Percentiles rank a stretch among this genome's conserved stretches.
These are phyloP conservation scores for Arctium lappa DNA, from an alignment of 129 eudicot species.

Conservation along the genomic window DNA sequence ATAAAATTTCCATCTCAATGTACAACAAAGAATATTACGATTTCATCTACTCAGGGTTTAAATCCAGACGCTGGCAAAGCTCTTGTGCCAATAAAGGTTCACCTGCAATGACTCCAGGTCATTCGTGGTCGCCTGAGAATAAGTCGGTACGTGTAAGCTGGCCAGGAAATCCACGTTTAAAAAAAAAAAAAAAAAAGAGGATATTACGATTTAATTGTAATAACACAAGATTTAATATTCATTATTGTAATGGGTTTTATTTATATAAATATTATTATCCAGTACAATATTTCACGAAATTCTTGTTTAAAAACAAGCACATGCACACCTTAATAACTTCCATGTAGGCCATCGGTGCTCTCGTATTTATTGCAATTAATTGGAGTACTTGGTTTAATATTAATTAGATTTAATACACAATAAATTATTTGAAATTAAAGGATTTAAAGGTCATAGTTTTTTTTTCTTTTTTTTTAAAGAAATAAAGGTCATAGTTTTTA, in stretches of 20 bases:
- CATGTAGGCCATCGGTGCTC: neutral
- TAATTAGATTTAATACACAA: neutral
- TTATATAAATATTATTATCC: neutral
- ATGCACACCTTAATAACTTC: neutral
- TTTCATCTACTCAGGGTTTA: no score
- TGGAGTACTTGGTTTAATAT: neutral
- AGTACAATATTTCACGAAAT: neutral
- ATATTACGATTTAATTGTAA: neutral
- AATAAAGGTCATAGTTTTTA: no score
- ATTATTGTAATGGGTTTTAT: neutral
- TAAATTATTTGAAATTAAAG: neutral
- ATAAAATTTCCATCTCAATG: no score
- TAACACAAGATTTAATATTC: neutral
- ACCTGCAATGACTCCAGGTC: no score
- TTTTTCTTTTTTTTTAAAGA: no score
- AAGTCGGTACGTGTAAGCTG: no score
- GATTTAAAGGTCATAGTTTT: neutral
- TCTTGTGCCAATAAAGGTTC: no score
- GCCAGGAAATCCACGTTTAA: no score
- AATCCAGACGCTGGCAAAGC: no score
- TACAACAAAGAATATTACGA: no score
- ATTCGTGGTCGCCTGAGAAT: no score
- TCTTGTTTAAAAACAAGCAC: neutral
- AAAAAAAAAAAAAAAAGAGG: no score
- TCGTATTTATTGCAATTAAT: neutral